Evolutionary conservation across 2,329 filamentous ascomycete genomes (phyloP).

Genomic region (Helminthosporium solani): DNA sequence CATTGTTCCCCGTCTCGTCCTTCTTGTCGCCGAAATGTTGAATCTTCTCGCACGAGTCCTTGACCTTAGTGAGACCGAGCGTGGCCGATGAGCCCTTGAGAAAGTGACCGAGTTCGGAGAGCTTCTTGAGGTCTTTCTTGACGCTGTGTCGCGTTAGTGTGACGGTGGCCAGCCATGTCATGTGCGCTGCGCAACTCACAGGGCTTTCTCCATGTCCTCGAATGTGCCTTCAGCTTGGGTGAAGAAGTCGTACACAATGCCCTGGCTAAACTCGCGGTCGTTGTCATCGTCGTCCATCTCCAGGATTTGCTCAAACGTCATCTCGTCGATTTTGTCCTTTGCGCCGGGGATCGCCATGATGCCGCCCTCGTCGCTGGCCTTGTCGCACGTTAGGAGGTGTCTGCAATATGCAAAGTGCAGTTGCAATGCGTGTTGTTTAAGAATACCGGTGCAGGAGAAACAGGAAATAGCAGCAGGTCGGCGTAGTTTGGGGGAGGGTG

Average conservation of each 20-base stretch:
- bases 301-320: constrained; percentile 90
- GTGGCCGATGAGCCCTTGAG: constrained; percentile 96
- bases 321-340: constrained; percentile 73
- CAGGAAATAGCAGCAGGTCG: neutral
- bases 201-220: constrained; percentile 72
- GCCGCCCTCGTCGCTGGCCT: constrained; percentile 30
- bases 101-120: constrained; percentile 89
- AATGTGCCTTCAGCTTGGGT: constrained; percentile 88
- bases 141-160: constrained; percentile 52
- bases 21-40: constrained; percentile 86
- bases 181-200: constrained; percentile 67
- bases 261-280: constrained; percentile 81
- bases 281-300: constrained; percentile 95
- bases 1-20: constrained; percentile 70
- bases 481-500: neutral
- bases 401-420: neutral
- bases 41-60: constrained; percentile 93
- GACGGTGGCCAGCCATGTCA: neutral
- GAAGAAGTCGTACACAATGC: constrained; percentile 90
- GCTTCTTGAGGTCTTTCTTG: constrained; percentile 66
- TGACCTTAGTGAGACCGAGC: constrained; percentile 84
- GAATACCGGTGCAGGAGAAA: constrained; percentile 2
- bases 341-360: constrained; percentile 59
- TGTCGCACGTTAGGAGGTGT: constrained; percentile 11
- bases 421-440: too few relatives aligned